These are phyloP conservation scores for Ramaria rubella DNA, from an alignment of 768 basidiomycete species.

Conservation along the genomic window DNA sequence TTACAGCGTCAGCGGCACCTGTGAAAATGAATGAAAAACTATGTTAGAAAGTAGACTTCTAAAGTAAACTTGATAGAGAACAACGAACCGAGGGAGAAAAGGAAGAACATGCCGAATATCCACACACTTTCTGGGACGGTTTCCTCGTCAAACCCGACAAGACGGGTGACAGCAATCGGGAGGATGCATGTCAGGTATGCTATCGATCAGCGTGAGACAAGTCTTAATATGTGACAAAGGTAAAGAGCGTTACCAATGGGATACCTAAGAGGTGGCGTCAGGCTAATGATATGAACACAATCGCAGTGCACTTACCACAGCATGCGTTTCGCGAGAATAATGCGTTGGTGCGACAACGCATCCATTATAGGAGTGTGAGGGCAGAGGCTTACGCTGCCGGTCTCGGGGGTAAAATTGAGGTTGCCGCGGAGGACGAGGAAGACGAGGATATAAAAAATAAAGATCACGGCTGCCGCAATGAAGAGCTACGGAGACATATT, in stretches of 20 bases:
- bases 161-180: slow-evolving; percentile 3
- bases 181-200: slow-evolving; percentile 7
- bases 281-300: background rate
- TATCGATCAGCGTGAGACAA: background rate
- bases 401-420: background rate
- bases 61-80: background rate
- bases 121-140: background rate
- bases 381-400: too few relatives aligned
- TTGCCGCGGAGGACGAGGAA: slow-evolving; percentile 4
- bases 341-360: background rate
- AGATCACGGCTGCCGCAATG: background rate
- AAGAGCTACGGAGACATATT: background rate
- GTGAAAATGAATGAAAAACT: background rate
- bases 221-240: background rate
- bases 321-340: slow-evolving; percentile 2
- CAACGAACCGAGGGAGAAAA: slow-evolving; percentile 3
- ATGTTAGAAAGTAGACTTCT: background rate
- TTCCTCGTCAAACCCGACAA: background rate
- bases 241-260: background rate
- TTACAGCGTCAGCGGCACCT: slow-evolving; percentile 5
- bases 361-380: background rate
- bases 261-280: background rate
- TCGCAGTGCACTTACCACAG: background rate
- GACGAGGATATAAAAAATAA: slow-evolving; percentile 1
- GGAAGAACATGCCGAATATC: slow-evolving; percentile 10